Evolutionary conservation across 2,329 filamentous ascomycete genomes (phyloP).

Genomic region (Pestalotiopsis sp.): DNA sequence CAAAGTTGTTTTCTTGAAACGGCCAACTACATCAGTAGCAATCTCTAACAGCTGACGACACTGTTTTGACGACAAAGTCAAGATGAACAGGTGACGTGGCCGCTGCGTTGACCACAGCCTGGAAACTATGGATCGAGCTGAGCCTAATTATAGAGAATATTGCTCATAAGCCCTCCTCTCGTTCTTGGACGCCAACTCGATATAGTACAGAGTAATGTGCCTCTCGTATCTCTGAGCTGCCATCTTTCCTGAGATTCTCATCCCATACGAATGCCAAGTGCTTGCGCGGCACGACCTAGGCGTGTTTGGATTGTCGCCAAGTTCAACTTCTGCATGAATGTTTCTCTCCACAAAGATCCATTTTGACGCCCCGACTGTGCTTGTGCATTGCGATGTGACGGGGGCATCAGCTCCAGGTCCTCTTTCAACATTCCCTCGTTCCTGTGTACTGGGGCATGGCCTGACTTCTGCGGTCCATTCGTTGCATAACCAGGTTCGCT

Average conservation of each 20-base stretch:
- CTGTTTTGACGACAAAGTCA: background rate
- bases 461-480: background rate
- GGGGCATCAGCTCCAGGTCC: background rate
- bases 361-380: background rate
- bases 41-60: background rate
- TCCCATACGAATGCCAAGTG: background rate
- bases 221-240: background rate
- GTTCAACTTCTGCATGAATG: background rate
- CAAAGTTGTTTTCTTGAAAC: background rate
- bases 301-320: background rate
- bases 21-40: background rate
- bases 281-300: background rate
- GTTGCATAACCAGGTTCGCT: background rate
- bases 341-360: background rate
- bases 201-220: background rate
- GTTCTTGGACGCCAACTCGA: background rate
- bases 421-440: background rate
- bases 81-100: background rate
- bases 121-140: background rate
- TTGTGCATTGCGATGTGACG: background rate
- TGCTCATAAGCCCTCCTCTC: background rate
- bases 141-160: background rate
- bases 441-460: background rate
- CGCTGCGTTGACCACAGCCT: background rate
- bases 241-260: background rate